Conservation (phyloP, 352 stramenopile species). For the Phytopythium kandeliae region DNA sequence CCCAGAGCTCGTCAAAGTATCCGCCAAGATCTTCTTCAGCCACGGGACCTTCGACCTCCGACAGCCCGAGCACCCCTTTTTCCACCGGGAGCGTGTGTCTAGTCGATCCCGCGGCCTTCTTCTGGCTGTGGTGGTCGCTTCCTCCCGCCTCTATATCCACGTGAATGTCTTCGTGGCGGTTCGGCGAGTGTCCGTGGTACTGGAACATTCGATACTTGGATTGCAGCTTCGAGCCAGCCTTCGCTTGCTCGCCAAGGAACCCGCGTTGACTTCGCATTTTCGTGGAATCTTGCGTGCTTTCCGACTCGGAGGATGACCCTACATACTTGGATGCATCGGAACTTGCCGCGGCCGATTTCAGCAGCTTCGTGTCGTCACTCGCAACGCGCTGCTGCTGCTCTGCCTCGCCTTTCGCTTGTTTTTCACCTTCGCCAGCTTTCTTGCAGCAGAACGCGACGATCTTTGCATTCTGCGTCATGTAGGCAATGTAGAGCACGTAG, state of each 20-base stretch:
- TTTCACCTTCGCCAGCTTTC: constrained; percentile 20
- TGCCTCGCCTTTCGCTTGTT: background rate
- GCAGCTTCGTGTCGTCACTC: constrained; percentile 12
- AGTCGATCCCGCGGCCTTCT: background rate
- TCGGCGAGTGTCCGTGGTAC: constrained; percentile 28
- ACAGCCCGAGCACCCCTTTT: background rate
- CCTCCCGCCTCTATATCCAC: constrained; percentile 9
- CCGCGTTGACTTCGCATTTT: constrained; percentile 13
- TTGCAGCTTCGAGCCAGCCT: constrained; percentile 48
- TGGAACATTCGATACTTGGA: constrained; percentile 76
- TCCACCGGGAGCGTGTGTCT: background rate
- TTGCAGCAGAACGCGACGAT: constrained; percentile 57
- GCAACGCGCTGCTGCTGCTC: background rate
- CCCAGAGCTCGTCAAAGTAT: constrained; percentile 62
- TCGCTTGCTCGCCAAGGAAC: constrained; percentile 33
- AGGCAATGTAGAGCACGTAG: constrained; percentile 65
- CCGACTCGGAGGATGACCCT: background rate
- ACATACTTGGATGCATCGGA: background rate
- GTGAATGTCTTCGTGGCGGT: constrained; percentile 8
- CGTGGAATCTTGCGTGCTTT: background rate
- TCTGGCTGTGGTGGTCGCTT: constrained; percentile 4
- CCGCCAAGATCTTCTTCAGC: constrained; percentile 25
- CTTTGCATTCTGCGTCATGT: constrained; percentile 66
- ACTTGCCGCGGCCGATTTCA: constrained; percentile 7
- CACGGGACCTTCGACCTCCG: background rate